Percentiles rank a stretch among this genome's conserved stretches.
Evolutionary conservation across 1,139 yeast species (phyloP).

Genomic region (Saccharomycopsis hybrid): DNA sequence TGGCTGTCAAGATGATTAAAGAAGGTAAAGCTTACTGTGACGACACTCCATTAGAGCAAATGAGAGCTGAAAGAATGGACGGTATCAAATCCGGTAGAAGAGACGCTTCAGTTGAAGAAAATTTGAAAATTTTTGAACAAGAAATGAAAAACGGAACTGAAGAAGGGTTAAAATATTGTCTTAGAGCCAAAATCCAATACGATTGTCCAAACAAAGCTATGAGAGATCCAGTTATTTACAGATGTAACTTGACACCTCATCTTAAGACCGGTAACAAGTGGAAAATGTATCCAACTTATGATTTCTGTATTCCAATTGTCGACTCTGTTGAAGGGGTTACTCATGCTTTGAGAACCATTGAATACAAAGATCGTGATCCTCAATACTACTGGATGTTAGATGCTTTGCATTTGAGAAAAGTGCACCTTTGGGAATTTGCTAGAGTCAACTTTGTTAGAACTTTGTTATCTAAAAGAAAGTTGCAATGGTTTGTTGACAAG

Average conservation of each 20-base stretch:
- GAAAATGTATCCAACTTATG: conserved; percentile 97
- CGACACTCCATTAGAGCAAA: conserved; percentile 84
- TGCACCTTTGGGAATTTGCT: conserved; percentile 95
- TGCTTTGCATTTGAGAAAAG: conserved; percentile 76
- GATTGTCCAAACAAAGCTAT: conserved; percentile 85
- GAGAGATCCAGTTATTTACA: conserved; percentile 95
- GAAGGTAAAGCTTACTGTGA: conserved; percentile 97
- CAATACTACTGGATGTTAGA: conserved; percentile 95
- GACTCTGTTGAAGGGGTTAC: conserved; percentile 95
- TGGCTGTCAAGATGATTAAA: conserved; percentile 77
- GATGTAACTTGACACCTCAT: conserved; percentile 94
- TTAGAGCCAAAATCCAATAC: conserved; percentile 92
- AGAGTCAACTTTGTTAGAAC: conserved; percentile 96
- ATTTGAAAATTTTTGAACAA: conserved; percentile 71
- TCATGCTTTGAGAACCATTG: conserved; percentile 94
- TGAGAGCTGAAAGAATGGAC: conserved; percentile 98
- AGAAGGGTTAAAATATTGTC: conserved; percentile 79
- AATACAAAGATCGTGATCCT: conserved; percentile 95
- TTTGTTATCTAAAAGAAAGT: conserved; percentile 87
- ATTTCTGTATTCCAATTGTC: conserved; percentile 95
- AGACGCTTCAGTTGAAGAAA: conserved; percentile 87
- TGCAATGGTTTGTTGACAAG: conserved; percentile 97
- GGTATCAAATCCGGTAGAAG: conserved; percentile 90
- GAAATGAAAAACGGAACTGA: conserved; percentile 94
- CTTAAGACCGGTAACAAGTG: conserved; percentile 89